Evolutionary conservation across 2,329 filamentous ascomycete species (phyloP).

Genomic region (Aspergillus phoenicis): DNA sequence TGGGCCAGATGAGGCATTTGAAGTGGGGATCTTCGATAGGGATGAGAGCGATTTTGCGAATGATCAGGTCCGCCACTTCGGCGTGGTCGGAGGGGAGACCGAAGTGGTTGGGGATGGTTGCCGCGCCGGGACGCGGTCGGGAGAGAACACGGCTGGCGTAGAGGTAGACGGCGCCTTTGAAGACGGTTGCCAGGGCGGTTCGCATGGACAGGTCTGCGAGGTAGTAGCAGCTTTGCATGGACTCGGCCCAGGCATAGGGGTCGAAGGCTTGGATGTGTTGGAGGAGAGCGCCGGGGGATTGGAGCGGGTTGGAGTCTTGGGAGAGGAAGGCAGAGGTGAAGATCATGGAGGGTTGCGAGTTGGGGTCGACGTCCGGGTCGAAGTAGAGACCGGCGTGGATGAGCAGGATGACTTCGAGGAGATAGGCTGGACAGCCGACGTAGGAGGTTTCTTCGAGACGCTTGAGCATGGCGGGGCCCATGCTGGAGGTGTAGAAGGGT

Average conservation of each 20-base stretch:
- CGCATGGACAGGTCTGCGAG: constrained; percentile 51
- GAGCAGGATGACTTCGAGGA: constrained; percentile 45
- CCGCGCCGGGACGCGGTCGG: constrained; percentile 27
- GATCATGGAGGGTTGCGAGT: constrained; percentile 30
- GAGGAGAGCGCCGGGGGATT: constrained; percentile 36
- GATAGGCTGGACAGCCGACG: constrained; percentile 46
- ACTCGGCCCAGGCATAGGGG: constrained; percentile 40
- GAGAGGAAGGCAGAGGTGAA: constrained; percentile 32
- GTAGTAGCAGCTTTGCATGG: constrained; percentile 45
- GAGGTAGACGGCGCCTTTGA: constrained; percentile 44
- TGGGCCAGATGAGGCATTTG: constrained; percentile 49
- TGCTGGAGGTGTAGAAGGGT: constrained; percentile 41
- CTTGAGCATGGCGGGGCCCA: constrained; percentile 40
- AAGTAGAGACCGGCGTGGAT: constrained; percentile 42
- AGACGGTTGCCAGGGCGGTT: constrained; percentile 50
- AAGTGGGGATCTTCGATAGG: constrained; percentile 41
- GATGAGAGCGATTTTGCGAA: constrained; percentile 41
- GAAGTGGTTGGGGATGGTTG: constrained; percentile 26
- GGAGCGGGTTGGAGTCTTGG: constrained; percentile 30
- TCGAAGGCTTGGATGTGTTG: constrained; percentile 44
- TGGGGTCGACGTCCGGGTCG: constrained; percentile 28
- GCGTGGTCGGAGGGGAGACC: constrained; percentile 34
- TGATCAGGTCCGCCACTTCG: constrained; percentile 34
- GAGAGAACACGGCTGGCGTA: constrained; percentile 45
- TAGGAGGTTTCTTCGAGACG: constrained; percentile 45